phyloP scores from a whole-genome alignment of 768 basidiomycete species.

The Rhodocollybia butyracea region DNA sequence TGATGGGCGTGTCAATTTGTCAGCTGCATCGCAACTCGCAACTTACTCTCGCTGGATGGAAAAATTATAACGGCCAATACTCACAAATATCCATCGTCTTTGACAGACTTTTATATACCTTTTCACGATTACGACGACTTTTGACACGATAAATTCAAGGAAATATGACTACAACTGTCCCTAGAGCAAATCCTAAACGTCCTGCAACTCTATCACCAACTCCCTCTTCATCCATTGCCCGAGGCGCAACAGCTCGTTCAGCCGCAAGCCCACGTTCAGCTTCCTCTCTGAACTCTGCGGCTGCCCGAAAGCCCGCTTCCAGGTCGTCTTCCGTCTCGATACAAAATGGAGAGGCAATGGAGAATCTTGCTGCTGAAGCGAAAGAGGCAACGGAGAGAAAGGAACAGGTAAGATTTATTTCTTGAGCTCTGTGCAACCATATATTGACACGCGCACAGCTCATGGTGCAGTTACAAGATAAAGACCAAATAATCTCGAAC shows the following conservation, averaged over 20 bases:
- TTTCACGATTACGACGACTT: slow-evolving; percentile 12
- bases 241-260: slow-evolving; percentile 62
- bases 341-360: slow-evolving; percentile 45
- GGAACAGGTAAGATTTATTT: slow-evolving; percentile 57
- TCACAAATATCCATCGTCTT: background rate
- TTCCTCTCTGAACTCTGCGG: slow-evolving; percentile 46
- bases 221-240: slow-evolving; percentile 42
- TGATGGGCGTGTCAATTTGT: background rate
- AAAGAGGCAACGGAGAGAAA: slow-evolving; percentile 79
- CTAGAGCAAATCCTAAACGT: slow-evolving; percentile 42
- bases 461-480: slow-evolving; percentile 73
- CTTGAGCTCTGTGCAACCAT: slow-evolving; percentile 5
- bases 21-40: background rate
- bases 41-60: background rate
- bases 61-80: background rate
- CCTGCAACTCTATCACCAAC: slow-evolving; percentile 43
- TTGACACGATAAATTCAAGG: slow-evolving; percentile 2
- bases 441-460: slow-evolving; percentile 43
- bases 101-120: slow-evolving; percentile 7
- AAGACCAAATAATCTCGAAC: slow-evolving; percentile 62
- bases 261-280: slow-evolving; percentile 56
- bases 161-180: slow-evolving; percentile 46
- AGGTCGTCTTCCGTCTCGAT: slow-evolving; percentile 41
- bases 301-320: slow-evolving; percentile 47
- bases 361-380: slow-evolving; percentile 57